Evolutionary conservation across 345 rosid genomes (phyloP).

Genomic region (Ceriops decandra): DNA sequence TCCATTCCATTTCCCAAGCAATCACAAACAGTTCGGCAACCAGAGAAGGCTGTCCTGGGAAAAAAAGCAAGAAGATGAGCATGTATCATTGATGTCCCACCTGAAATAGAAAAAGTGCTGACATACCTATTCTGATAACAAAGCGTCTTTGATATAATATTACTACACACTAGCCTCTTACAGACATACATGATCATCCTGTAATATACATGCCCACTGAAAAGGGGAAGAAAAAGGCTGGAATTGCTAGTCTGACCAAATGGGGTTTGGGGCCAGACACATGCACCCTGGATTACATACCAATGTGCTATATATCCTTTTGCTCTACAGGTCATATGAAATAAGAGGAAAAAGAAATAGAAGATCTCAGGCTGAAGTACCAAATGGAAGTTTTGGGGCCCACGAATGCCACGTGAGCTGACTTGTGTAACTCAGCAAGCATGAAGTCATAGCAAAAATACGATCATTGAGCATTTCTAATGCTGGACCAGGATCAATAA

Average conservation of each 20-base stretch:
- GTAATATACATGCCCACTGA: slow-evolving; percentile 9
- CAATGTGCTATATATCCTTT: slow-evolving; percentile 11
- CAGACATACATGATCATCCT: slow-evolving; percentile 18
- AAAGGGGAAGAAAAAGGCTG: slow-evolving; percentile 6
- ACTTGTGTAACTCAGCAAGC: slow-evolving; percentile 9
- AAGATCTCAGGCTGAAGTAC: slow-evolving; percentile 7
- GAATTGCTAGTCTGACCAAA: slow-evolving; percentile 2
- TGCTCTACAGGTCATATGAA: slow-evolving; percentile 27
- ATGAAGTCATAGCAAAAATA: slow-evolving; percentile 14
- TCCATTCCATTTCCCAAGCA: too few relatives aligned
- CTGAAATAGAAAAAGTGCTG: too few relatives aligned
- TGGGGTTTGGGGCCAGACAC: slow-evolving; percentile 1
- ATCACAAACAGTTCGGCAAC: too few relatives aligned
- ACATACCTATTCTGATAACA: too few relatives aligned
- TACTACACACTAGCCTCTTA: slow-evolving; percentile 10
- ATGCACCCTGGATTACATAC: slow-evolving; percentile 13
- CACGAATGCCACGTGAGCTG: slow-evolving; percentile 6
- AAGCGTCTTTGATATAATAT: background rate
- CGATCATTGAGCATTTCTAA: slow-evolving; percentile 15
- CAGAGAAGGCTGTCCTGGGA: too few relatives aligned
- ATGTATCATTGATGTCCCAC: too few relatives aligned
- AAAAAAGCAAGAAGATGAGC: too few relatives aligned
- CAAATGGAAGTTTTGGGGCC: slow-evolving; percentile 5
- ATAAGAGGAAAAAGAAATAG: background rate
- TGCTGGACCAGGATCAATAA: slow-evolving; percentile 10